Percentiles rank a stretch among this genome's conserved stretches.
phyloP scores from a whole-genome alignment of 1,284 basidiomycete species.

The Apiotrichum mycotoxinovorans region DNA sequence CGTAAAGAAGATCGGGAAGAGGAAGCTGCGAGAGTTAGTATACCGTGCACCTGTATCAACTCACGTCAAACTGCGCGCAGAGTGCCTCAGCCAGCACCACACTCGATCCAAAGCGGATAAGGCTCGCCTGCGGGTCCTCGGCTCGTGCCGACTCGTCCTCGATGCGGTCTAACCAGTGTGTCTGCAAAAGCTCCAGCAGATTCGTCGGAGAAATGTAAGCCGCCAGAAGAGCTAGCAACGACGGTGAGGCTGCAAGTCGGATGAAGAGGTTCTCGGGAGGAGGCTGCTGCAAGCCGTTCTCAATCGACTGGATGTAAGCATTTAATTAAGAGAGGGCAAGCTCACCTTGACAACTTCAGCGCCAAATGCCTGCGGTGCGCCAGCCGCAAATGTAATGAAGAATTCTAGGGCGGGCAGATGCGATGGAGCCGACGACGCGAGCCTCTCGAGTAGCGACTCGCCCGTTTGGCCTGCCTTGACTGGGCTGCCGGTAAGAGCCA shows the following conservation, averaged over 20 bases:
- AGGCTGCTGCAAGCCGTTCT: constrained; percentile 16
- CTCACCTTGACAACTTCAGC: constrained; percentile 30
- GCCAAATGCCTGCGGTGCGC: constrained; percentile 26
- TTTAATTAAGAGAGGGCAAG: neutral
- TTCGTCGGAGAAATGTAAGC: constrained; percentile 20
- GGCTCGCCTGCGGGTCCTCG: constrained; percentile 46
- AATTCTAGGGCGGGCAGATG: constrained; percentile 33
- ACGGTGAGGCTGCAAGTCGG: constrained; percentile 30
- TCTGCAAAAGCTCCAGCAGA: constrained; percentile 24
- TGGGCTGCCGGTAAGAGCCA: constrained; percentile 19
- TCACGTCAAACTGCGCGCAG: constrained; percentile 36
- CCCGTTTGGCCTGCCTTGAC: constrained; percentile 18
- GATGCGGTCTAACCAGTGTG: constrained; percentile 26
- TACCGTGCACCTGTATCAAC: neutral
- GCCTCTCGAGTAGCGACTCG: constrained; percentile 30
- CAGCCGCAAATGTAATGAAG: constrained; percentile 28
- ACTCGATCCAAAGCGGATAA: constrained; percentile 47
- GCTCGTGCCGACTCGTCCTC: constrained; percentile 27
- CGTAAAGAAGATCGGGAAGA: constrained; percentile 28
- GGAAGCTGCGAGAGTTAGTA: constrained; percentile 21
- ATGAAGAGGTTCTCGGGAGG: constrained; percentile 38
- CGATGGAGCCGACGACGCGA: constrained; percentile 21
- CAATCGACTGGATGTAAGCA: constrained; percentile 21
- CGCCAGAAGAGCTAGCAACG: constrained; percentile 25
- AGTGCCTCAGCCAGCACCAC: constrained; percentile 43